Evolutionary conservation across 129 eudicot species (phyloP).

Genomic region (Logfia minima): DNA sequence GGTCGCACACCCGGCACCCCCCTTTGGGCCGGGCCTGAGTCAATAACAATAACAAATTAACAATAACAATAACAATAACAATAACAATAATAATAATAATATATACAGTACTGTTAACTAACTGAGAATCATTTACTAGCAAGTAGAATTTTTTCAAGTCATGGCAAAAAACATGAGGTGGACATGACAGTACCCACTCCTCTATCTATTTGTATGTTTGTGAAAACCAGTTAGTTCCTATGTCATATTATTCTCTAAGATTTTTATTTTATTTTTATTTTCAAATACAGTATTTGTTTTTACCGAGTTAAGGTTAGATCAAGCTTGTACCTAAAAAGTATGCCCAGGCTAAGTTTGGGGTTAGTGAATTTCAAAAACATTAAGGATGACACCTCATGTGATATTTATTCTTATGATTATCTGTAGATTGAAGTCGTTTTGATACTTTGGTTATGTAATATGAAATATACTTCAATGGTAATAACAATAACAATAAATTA

Average conservation of each 20-base stretch:
- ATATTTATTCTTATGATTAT: too few species aligned
- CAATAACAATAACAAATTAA: too few species aligned
- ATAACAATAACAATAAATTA: too few species aligned
- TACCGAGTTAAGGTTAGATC: not conserved
- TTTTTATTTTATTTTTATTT: not conserved
- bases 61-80: too few species aligned
- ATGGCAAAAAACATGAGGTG: constrained; percentile 24
- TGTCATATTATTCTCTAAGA: not conserved
- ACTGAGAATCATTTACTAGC: not conserved
- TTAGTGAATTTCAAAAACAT: not conserved
- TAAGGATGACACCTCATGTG: not conserved
- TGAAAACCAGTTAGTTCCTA: constrained; percentile 22
- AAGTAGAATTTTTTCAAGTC: not conserved
- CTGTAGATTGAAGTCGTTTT: too few species aligned
- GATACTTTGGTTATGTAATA: not conserved
- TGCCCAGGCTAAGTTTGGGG: not conserved
- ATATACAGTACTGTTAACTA: not conserved
- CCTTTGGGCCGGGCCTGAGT: too few species aligned
- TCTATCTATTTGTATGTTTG: constrained; percentile 26
- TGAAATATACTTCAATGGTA: too few species aligned
- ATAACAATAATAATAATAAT: too few species aligned
- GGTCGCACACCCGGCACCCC: too few species aligned
- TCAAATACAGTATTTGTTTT: not conserved
- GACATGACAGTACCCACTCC: constrained; percentile 27
- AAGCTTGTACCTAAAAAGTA: not conserved